phyloP scores from a whole-genome alignment of 352 stramenopile genomes.

The Phytophthora podocarpi region DNA sequence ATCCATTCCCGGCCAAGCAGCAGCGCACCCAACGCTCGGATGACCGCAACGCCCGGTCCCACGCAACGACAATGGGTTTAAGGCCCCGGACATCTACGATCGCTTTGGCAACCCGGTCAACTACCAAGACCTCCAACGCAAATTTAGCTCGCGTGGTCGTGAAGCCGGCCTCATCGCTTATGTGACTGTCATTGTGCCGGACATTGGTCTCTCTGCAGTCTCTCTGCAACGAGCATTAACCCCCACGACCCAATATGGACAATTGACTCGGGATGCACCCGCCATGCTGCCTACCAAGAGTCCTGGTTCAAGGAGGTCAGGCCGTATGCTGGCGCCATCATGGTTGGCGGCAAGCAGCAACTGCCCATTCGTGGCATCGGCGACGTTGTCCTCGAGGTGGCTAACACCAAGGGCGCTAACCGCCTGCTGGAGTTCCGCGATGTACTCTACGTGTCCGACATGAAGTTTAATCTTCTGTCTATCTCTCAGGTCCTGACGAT shows the following conservation, averaged over 20 bases:
- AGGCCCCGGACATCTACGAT: not conserved
- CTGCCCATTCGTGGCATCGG: conserved; percentile 11
- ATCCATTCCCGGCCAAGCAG: not conserved
- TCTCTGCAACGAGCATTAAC: too few relatives aligned
- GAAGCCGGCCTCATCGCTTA: conserved; percentile 4
- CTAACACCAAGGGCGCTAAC: not conserved
- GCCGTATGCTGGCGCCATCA: not conserved
- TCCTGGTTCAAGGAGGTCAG: conserved; percentile 17
- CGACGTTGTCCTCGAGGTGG: not conserved
- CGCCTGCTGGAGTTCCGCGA: not conserved
- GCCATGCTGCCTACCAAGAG: not conserved
- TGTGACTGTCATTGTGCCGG: not conserved
- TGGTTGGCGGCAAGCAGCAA: conserved; percentile 11
- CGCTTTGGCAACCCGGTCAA: conserved; percentile 4
- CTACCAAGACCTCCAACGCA: too few relatives aligned
- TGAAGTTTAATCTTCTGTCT: conserved; percentile 20
- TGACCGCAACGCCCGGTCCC: not conserved
- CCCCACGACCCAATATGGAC: too few relatives aligned
- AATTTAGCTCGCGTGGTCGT: not conserved
- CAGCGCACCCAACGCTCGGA: not conserved
- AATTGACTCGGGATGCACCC: conserved; percentile 15
- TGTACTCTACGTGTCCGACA: conserved; percentile 1
- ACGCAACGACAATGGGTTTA: not conserved
- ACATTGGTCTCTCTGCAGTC: conserved; percentile 2
- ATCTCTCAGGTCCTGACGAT: not conserved